Base-by-base conservation (phyloP, 257 asterid genomes). In the Fraxinus excelsior region DNA sequence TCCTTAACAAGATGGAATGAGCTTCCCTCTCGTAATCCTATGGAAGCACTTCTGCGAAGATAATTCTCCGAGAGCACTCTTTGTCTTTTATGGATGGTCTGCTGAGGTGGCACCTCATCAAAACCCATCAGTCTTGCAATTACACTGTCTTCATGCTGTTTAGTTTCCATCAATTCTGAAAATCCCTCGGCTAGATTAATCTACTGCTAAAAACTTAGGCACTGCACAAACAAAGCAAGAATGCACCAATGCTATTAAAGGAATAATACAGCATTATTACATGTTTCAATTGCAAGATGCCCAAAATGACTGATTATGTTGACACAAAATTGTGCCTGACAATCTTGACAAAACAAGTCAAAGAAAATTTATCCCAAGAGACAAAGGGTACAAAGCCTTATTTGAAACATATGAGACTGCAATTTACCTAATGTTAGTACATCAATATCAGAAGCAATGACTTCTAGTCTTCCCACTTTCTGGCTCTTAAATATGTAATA, bases 11-110 rank as follows among this genome's bases (percentile, higher is more conserved):
- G 42, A n/a, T 67, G 67, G 74, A 87, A 31, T 62, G 82, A 80
- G 75, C 91, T 89, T 78, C 87, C 88, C 21, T 72, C 86, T 9
- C 87, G 76, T 66, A 78, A 34, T 37, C 89, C 92, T 68, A 92
- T 56, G 14, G 86, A 85, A 84, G 94, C 89, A 77, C 79, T 80
- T 80, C 83, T 92, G 7, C 77, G 82, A 76, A 90, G 73, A 84
- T 92, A 92, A 29, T 85, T 75, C 58, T 89, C 92, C 8, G 97
- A 94, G 66, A 90, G 87, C 74, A 86, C 91, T 77, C 87, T 88
- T 4, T 60, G 74, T 35, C 78, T 78, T 76, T 81, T 81, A 51
- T 25, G 78, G 51, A 72, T 4, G 10, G 82, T 80, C 78, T 71
- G 89, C 80, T 70, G 87, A 79, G 85, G 71, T 16, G 77, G 84